Evolutionary conservation across 805 yeast genomes (phyloP).

Genomic region (Kodamaea jinghongensis): DNA sequence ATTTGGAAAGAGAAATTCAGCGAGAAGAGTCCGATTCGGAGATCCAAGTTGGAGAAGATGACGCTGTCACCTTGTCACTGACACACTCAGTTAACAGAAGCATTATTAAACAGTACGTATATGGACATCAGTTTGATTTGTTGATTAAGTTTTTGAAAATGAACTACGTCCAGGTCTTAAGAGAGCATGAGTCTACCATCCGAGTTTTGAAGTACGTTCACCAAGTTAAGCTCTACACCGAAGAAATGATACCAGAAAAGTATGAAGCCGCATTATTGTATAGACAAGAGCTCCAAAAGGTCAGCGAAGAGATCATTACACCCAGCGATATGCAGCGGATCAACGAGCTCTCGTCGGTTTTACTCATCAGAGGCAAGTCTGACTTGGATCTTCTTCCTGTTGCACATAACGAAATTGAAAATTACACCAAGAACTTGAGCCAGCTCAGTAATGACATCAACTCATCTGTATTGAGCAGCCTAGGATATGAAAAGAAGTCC

Average conservation of each 20-base stretch:
- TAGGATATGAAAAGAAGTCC: constrained; percentile 26
- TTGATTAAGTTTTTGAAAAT: constrained; percentile 37
- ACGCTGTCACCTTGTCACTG: constrained; percentile 8
- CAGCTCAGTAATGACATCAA: constrained; percentile 24
- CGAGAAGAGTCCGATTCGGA: background rate
- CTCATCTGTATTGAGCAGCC: constrained; percentile 19
- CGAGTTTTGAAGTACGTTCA: constrained; percentile 23
- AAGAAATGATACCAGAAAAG: constrained; percentile 13
- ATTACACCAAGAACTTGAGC: constrained; percentile 18
- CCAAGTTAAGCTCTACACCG: constrained; percentile 22
- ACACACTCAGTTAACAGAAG: constrained; percentile 37
- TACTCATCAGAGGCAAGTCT: constrained; percentile 20
- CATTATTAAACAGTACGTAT: constrained; percentile 37
- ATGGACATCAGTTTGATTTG: constrained; percentile 44
- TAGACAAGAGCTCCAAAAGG: constrained; percentile 19
- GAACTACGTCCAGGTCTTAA: constrained; percentile 21
- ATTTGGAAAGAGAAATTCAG: constrained; percentile 17
- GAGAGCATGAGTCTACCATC: constrained; percentile 22
- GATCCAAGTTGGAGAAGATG: background rate
- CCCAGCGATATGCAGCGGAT: constrained; percentile 10
- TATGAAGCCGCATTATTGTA: constrained; percentile 17
- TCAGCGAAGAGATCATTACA: constrained; percentile 10
- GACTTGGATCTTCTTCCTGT: constrained; percentile 23
- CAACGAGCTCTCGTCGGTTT: constrained; percentile 20
- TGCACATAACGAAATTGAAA: constrained; percentile 19